phyloP scores from a whole-genome alignment of 257 asterid species.

The Datura wrightii region DNA sequence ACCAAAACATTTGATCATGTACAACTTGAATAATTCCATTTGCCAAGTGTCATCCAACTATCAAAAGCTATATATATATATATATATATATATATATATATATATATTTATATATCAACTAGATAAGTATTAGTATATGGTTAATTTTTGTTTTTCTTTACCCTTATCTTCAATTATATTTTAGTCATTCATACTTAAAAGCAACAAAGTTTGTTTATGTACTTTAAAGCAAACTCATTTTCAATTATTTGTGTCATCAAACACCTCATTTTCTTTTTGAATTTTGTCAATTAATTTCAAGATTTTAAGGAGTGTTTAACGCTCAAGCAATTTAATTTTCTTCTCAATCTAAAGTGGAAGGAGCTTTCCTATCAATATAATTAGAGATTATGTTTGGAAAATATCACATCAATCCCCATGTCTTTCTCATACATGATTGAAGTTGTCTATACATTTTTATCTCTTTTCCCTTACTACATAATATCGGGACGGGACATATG shows the following conservation, averaged over 20 bases:
- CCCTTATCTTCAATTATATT: slow-evolving; percentile 23
- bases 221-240: slow-evolving; percentile 33
- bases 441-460: background rate
- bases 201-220: slow-evolving; percentile 30
- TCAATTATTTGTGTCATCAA: background rate
- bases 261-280: slow-evolving; percentile 7
- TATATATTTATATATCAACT: background rate
- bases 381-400: slow-evolving; percentile 28
- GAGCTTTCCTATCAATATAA: slow-evolving; percentile 41
- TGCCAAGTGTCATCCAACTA: slow-evolving; percentile 29
- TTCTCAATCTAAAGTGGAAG: slow-evolving; percentile 42
- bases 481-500: background rate
- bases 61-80: background rate
- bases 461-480: background rate
- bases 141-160: background rate
- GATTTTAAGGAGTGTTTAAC: slow-evolving; percentile 55
- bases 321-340: slow-evolving; percentile 60
- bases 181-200: slow-evolving; percentile 30
- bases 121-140: background rate
- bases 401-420: slow-evolving; percentile 26
- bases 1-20: background rate
- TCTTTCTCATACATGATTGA: slow-evolving; percentile 21
- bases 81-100: background rate
- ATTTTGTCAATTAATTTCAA: slow-evolving; percentile 33
- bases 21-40: slow-evolving; percentile 16